Evolutionary conservation across 2,329 filamentous ascomycete species (phyloP), one percentile per base, ranked within the genome.

Genomic region (Talaromyces atroroseus): DNA sequence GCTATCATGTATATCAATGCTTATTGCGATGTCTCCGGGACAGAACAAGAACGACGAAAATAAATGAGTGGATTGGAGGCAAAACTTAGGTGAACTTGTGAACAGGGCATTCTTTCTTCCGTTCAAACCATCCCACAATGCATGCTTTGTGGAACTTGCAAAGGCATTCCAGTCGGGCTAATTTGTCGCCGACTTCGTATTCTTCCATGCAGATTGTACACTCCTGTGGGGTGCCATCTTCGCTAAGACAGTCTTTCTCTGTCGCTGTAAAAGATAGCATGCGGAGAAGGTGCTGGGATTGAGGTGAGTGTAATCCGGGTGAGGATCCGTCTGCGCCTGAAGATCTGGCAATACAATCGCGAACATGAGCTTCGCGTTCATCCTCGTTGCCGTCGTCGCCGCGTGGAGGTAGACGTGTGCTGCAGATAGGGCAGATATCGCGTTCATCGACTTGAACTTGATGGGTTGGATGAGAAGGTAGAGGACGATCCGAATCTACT

Each of bases 171-270:
- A 86, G 69, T 58, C 83, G 73, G 10, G 80, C 82, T 72, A 86
- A 74, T 62, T 78, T 74, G 63, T 82, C 80, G 0, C 83, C 83
- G 11, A 78, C 76, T 62, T 82, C 78, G 64, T 85, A 86, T 55
- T 86, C 83, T 60, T 85, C 82, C 64, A 86, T 81, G 65, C 83
- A 86, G 52, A 86, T 86, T 8, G 82, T 78, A 60, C 83, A 86
- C 64, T 86, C 83, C 44, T 79, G 78, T 52, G 72, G 62, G 45
- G 74, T 75, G 18, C 80, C 78, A 54, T 82, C 80, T 21, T 74
- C 71, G 5, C 78, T 78, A 1, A 80, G 65, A 62, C 83, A 86
- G 60, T 86, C 83, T 65, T 86, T 86, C 66, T 86, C 83, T 0
- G 80, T 85, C 0, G 83, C 83, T 5, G 70, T 75, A 61, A 83